Evolutionary conservation across 2,329 filamentous ascomycete genomes (phyloP).

Genomic region (Fusarium fujikuroi): DNA sequence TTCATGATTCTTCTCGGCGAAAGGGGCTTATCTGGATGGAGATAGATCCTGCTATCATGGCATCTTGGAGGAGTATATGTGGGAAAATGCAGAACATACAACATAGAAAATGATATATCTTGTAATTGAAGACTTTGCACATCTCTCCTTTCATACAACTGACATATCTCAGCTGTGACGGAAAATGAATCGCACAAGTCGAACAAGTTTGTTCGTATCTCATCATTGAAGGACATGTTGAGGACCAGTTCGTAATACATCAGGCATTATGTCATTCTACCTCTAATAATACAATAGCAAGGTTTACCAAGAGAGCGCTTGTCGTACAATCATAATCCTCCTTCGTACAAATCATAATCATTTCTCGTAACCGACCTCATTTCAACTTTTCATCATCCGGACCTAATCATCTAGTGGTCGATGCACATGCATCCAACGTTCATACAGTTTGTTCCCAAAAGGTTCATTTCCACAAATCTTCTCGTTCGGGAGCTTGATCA

Average conservation of each 20-base stretch:
- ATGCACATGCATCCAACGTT: constrained; percentile 10
- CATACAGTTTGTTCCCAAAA: constrained; percentile 10
- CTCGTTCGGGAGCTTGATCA: neutral
- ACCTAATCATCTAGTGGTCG: constrained; percentile 7
- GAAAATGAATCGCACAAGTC: no score
- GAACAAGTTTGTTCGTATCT: neutral
- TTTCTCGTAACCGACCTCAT: constrained; percentile 9
- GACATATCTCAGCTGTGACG: neutral
- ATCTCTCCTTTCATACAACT: neutral
- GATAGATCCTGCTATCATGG: neutral
- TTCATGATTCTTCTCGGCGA: constrained; percentile 1
- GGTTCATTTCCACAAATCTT: neutral
- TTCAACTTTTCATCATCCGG: neutral
- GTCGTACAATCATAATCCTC: constrained; percentile 19
- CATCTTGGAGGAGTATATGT: constrained; percentile 11
- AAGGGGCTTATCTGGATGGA: constrained; percentile 2
- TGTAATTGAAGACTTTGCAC: neutral
- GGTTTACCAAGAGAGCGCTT: neutral
- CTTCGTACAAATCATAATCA: constrained; percentile 13
- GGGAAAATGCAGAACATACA: neutral
- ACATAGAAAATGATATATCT: constrained; percentile 18
- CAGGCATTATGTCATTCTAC: constrained; percentile 4
- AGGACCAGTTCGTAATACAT: neutral
- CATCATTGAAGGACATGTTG: neutral
- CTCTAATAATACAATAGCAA: constrained; percentile 20